Percentiles rank a stretch among this genome's conserved stretches.
phyloP scores from a whole-genome alignment of 192 early-diverging fungal genomes.

The Phycomyces blakesleeanus region DNA sequence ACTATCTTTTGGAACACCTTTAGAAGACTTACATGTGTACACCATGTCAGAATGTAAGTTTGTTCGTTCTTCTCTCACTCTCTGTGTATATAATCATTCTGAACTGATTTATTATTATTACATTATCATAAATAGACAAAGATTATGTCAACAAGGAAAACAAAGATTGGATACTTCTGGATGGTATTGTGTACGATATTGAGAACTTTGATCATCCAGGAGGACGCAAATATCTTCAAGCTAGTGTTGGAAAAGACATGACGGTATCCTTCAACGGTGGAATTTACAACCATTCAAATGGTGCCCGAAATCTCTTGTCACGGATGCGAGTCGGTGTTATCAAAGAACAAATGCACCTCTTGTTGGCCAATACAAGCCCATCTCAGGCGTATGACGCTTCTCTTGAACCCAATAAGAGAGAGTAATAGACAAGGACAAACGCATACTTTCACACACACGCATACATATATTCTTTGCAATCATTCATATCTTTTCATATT shows the following conservation, averaged over 20 bases:
- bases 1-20: constrained; percentile 71
- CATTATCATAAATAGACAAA: too few relatives aligned
- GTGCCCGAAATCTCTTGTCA: constrained; percentile 79
- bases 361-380: background rate
- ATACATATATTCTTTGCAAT: too few relatives aligned
- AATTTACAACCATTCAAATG: constrained; percentile 85
- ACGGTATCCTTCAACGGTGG: constrained; percentile 84
- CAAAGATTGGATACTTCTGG: constrained; percentile 78
- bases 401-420: constrained; percentile 18
- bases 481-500: too few relatives aligned
- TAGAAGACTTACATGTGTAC: constrained; percentile 64
- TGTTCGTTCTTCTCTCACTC: too few relatives aligned
- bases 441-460: too few relatives aligned
- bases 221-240: constrained; percentile 66
- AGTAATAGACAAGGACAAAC: too few relatives aligned
- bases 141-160: constrained; percentile 59
- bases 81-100: too few relatives aligned
- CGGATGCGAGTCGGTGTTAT: constrained; percentile 65
- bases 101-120: too few relatives aligned
- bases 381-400: background rate
- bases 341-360: constrained; percentile 1
- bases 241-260: constrained; percentile 76
- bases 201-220: constrained; percentile 86
- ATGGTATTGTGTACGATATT: constrained; percentile 82
- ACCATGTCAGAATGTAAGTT: constrained; percentile 54